Evolutionary conservation across 306 rosid species (phyloP).

Genomic region (Castanea crenata): DNA sequence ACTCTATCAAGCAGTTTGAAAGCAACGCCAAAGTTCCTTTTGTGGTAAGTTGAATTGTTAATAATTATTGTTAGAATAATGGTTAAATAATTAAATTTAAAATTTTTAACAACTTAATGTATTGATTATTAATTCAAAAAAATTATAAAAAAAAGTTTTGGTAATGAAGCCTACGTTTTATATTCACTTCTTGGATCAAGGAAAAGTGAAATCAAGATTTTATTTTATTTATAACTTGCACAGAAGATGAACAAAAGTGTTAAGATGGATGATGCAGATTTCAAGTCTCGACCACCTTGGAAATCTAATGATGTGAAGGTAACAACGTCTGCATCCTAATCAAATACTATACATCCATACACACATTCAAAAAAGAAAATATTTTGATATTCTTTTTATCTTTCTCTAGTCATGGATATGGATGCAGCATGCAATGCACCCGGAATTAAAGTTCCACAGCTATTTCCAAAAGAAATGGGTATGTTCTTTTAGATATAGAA

Average conservation of each 20-base stretch:
- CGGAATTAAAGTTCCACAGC: conserved; percentile 81
- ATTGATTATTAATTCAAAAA: neutral
- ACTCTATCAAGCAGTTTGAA: conserved; percentile 43
- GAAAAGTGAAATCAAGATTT: neutral
- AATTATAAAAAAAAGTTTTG: neutral
- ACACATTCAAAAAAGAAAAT: neutral
- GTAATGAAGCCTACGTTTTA: neutral
- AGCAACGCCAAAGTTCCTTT: conserved; percentile 34
- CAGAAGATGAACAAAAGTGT: conserved; percentile 46
- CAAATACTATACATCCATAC: neutral
- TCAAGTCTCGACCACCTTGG: conserved; percentile 63
- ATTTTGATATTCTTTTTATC: neutral
- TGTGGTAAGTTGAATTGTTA: conserved; percentile 34
- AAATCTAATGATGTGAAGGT: conserved; percentile 89
- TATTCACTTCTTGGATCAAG: conserved; percentile 9
- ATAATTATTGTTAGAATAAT: neutral
- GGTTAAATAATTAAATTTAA: too few species aligned
- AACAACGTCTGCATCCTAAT: neutral
- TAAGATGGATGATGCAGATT: conserved; percentile 60
- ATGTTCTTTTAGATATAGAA: neutral
- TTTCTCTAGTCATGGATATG: conserved; percentile 80
- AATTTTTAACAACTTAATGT: too few species aligned
- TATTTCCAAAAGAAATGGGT: conserved; percentile 87
- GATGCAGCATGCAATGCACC: conserved; percentile 99
- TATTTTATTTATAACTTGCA: conserved; percentile 10